Evolutionary conservation across 495 filamentous ascomycete species (phyloP), one percentile per base, ranked within the genome.

Genomic region (Aeminium ludgeri): DNA sequence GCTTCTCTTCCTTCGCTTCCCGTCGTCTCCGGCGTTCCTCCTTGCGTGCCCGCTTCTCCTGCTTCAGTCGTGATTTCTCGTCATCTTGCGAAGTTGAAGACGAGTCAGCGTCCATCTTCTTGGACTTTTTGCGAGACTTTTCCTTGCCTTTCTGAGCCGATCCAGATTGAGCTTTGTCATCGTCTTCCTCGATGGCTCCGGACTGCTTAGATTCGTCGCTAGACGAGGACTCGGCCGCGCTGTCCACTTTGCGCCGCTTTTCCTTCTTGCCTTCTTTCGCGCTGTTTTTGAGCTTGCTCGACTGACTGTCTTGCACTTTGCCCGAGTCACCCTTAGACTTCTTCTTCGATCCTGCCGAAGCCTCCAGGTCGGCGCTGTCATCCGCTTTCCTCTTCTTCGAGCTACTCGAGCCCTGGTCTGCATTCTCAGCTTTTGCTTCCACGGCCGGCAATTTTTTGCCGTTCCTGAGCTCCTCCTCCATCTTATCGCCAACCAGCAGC

Each of bases 401-500:
- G 11, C 38, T 54, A 51, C 19, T 40, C 52, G 18, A 19, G 6
- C 16, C 7, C 23, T 44, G 25, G 6, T 7, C 17, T 7, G 32
- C 45, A 5, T 54, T 52, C 8, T 36, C 33, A 13, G 42, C 20
- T 54, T 36, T 19, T 7, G 3, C 10, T 3, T 36, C 10, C 10
- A 15, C 2, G 10, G 34, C 17, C 2, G 34, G 23, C 23, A 25
- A 25, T 8, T 17, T 34, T 41, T 11, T 36, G 41, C 27, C 19
- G 55, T 44, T 54, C 34, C 19, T 38, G 31, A 18, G 47, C 43
- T 40, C 39, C 19, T 46, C 40, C 44, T 51, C 49, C 44, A 45
- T 53, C 47, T 71, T 68, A 45, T 86, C 79, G 30, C 81, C 81
- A 25, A 78, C 74, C 45, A 94, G 56, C 37, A 81, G 69, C 1